Conservation (phyloP, 441 rosid species). For the Bruguiera hainesii region DNA sequence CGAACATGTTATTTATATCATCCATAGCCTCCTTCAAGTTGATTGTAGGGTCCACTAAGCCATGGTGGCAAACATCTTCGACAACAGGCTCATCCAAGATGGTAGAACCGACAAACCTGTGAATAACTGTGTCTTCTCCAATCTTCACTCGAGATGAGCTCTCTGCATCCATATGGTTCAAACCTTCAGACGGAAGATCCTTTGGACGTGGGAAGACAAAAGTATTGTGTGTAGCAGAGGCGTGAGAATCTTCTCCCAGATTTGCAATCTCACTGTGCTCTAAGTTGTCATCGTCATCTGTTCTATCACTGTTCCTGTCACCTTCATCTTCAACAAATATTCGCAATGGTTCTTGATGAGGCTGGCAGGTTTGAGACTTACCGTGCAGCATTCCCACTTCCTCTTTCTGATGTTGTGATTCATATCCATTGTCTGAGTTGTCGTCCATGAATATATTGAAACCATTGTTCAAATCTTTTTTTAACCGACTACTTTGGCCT, state of each 20-base stretch:
- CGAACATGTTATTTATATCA: conserved; percentile 92
- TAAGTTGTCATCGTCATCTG: conserved; percentile 26
- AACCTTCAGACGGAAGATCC: conserved; percentile 55
- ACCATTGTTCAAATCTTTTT: conserved; percentile 38
- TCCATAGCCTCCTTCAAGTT: conserved; percentile 97
- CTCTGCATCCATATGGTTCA: conserved; percentile 36
- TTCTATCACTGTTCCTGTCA: conserved; percentile 32
- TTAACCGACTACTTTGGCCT: conserved; percentile 34
- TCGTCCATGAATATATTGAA: conserved; percentile 59
- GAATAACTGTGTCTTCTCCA: conserved; percentile 88
- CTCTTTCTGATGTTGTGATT: conserved; percentile 22
- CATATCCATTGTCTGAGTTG: conserved; percentile 31
- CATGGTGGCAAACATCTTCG: conserved; percentile 97
- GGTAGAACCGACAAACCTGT: conserved; percentile 82
- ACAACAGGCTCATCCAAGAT: conserved; percentile 76
- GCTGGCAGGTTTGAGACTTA: conserved; percentile 27
- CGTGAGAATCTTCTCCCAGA: conserved; percentile 15
- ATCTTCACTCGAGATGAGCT: conserved; percentile 42
- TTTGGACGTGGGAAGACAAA: conserved; percentile 65
- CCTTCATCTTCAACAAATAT: conserved; percentile 59
- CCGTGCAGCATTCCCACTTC: conserved; percentile 28
- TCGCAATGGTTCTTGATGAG: conserved; percentile 45
- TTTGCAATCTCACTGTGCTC: conserved; percentile 27
- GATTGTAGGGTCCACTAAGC: conserved; percentile 93
- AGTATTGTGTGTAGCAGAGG: conserved; percentile 29